Percentiles rank a stretch among this genome's conserved stretches.
phyloP scores from a whole-genome alignment of 495 filamentous ascomycete genomes.

The Penicillium maclennaniae region DNA sequence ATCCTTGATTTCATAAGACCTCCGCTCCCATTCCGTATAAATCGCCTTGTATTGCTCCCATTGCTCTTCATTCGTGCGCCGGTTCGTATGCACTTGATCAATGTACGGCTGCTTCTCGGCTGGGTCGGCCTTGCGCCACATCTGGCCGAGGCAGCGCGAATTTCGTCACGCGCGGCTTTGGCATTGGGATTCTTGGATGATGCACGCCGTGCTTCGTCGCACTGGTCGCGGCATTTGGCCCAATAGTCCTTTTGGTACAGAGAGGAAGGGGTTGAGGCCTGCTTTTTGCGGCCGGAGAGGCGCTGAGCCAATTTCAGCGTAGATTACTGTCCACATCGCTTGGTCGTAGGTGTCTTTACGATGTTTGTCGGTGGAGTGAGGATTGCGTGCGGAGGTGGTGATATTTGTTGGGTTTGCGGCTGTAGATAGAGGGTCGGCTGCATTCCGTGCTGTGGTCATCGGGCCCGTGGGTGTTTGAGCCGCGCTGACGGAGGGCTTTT shows the following conservation, averaged over 20 bases:
- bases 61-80: conserved; percentile 55
- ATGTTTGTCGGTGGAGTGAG: conserved; percentile 44
- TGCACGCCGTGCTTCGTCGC: conserved; percentile 61
- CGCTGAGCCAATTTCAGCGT: conserved; percentile 65
- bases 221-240: conserved; percentile 65
- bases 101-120: conserved; percentile 72
- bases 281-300: conserved; percentile 66
- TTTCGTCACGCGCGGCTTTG: conserved; percentile 65
- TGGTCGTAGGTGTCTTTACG: conserved; percentile 67
- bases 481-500: conserved; percentile 41
- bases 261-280: conserved; percentile 68
- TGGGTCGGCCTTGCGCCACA: conserved; percentile 76
- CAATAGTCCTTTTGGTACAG: conserved; percentile 71
- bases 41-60: conserved; percentile 54
- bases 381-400: conserved; percentile 12
- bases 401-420: conserved; percentile 4
- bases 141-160: conserved; percentile 77
- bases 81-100: conserved; percentile 64
- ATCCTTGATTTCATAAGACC: conserved; percentile 53
- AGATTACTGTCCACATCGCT: conserved; percentile 65
- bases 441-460: conserved; percentile 8
- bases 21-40: conserved; percentile 66
- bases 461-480: conserved; percentile 15
- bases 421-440: neutral
- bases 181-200: conserved; percentile 63